These are phyloP conservation scores for Mycena albidolilacea DNA, from an alignment of 768 basidiomycete genomes.

Conservation along the genomic window DNA sequence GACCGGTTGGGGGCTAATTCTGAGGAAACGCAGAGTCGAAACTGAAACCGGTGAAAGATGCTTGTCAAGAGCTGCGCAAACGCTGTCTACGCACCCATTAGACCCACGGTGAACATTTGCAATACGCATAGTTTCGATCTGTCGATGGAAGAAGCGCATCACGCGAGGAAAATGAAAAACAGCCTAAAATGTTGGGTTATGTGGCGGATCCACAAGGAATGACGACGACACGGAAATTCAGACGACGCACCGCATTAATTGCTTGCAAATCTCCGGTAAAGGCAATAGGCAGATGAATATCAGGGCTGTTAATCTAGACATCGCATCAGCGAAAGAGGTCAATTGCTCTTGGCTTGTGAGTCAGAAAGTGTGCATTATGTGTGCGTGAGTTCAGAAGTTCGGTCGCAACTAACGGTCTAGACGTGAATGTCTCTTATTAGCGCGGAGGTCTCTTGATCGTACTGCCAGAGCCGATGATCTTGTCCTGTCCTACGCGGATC, in stretches of 20 bases:
- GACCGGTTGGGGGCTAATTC: neutral
- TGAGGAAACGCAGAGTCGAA: neutral
- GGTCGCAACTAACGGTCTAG: neutral
- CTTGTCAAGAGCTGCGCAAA: neutral
- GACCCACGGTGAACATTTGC: neutral
- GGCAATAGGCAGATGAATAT: conserved; percentile 10
- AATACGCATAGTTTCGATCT: neutral
- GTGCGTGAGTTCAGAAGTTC: neutral
- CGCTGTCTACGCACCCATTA: neutral
- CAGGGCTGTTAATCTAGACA: neutral
- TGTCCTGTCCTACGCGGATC: too few relatives aligned
- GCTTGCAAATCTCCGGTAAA: neutral
- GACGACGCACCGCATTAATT: neutral
- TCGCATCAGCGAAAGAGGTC: neutral
- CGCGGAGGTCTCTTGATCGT: too few relatives aligned
- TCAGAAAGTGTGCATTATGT: neutral
- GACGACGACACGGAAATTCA: neutral
- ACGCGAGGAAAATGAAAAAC: neutral
- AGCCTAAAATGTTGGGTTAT: neutral
- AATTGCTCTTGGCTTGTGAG: neutral
- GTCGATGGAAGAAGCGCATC: too few relatives aligned
- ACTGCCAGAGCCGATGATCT: too few relatives aligned
- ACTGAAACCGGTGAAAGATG: neutral
- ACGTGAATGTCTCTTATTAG: too few relatives aligned
- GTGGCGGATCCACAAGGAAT: neutral